Evolutionary conservation across 1,139 yeast species (phyloP), one percentile per base, ranked within the genome.

Genomic region (Nakaseomyces kungkrabaensis): DNA sequence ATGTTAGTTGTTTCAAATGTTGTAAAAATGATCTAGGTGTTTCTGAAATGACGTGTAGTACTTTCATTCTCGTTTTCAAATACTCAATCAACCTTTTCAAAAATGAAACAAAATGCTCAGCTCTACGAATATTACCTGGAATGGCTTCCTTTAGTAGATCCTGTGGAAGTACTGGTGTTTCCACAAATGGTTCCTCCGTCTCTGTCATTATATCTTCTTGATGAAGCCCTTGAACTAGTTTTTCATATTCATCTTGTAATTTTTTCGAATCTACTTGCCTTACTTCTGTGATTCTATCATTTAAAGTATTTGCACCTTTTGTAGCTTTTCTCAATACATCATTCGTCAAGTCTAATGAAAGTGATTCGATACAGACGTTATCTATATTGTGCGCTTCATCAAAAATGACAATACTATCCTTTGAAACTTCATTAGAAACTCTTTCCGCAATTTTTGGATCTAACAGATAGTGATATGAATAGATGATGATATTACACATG

Each of bases 331-430:
- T 84, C 70, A 81, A 74, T 60, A 79, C 82, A 69, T 95, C 97
- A 69, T 79, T 95, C 51, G 85, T 92, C 68, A 74, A 76, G 64
- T 94, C 98, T 49, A 92, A 76, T 10, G 97, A 88, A 48, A 92
- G 71, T 0, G 98, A 86, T 67, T 92, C 99, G 53, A 92, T 92
- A 72, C 98, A 92, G 51, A 92, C 99, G 73, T 92, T 92, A 75
- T 92, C 98, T 52, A 92, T 92, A 69, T 92, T 92, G 68, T 92
- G 99, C 48, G 98, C 98, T 70, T 92, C 99, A 70, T 92, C 99
- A 65, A 92, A 92, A 46, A 92, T 94, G 55, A 92, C 86, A 52
- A 92, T 92, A 52, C 95, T 79, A 63, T 92, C 98, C 59, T 90
- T 88, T 13, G 96, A 86, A 49, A 92, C 76, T 62, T 94, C 97